A percentile compares a stretch with the other conserved stretches of the same genome.
phyloP scores from a whole-genome alignment of 345 rosid species.

The Raphanus raphanistrum region DNA sequence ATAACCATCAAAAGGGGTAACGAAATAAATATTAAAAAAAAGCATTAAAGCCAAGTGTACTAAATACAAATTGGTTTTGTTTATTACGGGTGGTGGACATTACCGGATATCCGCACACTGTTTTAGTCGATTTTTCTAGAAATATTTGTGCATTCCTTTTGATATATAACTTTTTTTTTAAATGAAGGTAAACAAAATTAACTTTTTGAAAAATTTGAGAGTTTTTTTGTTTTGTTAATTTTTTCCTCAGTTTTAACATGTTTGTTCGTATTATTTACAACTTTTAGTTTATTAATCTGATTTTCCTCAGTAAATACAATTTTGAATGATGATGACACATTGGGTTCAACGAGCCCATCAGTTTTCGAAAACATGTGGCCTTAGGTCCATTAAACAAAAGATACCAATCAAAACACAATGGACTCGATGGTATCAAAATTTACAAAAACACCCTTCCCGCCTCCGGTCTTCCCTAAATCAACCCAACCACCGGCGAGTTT shows the following conservation, averaged over 20 bases:
- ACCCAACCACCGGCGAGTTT: constrained; percentile 58
- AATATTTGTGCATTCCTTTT: too few species aligned
- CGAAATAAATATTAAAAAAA: not conserved
- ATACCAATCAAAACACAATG: too few species aligned
- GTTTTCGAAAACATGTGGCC: too few species aligned
- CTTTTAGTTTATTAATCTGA: not conserved
- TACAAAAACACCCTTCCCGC: constrained; percentile 1
- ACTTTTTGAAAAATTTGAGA: too few species aligned
- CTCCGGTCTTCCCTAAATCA: constrained; percentile 41
- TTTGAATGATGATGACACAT: not conserved
- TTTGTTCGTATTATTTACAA: not conserved
- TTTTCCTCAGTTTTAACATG: not conserved
- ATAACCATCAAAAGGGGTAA: not conserved
- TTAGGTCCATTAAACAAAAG: too few species aligned
- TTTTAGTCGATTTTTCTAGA: not conserved
- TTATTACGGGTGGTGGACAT: constrained; percentile 23
- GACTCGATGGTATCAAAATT: too few species aligned
- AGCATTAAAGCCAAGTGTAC: not conserved
- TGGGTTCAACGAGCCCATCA: not conserved
- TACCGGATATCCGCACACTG: constrained; percentile 20
- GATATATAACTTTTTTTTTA: too few species aligned
- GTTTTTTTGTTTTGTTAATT: too few species aligned
- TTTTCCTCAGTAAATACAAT: not conserved
- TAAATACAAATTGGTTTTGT: not conserved
- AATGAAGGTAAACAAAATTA: too few species aligned